Conservation (phyloP, 2,329 filamentous ascomycete genomes). For the Sporothrix mexicana region DNA sequence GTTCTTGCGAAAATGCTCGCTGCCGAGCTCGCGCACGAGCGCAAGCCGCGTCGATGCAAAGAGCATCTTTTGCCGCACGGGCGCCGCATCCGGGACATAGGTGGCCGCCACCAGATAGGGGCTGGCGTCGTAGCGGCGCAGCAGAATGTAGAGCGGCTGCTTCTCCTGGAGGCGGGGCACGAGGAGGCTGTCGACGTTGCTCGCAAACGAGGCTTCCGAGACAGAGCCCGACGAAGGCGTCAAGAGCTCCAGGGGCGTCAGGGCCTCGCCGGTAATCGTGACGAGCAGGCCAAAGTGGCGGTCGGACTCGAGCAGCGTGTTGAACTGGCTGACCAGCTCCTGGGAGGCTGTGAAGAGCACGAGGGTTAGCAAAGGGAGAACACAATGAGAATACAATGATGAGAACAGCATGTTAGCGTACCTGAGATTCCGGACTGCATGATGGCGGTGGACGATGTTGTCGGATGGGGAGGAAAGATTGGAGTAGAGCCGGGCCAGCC, state of each 20-base stretch:
- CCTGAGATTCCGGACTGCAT: constrained; percentile 85
- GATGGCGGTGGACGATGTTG: constrained; percentile 39
- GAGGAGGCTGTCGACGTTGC: constrained; percentile 66
- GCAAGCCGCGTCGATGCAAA: constrained; percentile 80
- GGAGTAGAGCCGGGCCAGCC: constrained; percentile 27
- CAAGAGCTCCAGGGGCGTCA: constrained; percentile 63
- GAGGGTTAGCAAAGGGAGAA: background rate
- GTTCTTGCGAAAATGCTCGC: constrained; percentile 77
- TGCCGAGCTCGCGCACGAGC: constrained; percentile 75
- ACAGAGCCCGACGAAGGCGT: constrained; percentile 62
- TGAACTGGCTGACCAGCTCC: constrained; percentile 78
- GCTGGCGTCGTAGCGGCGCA: constrained; percentile 67
- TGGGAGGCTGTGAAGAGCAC: constrained; percentile 64
- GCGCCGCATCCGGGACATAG: constrained; percentile 78
- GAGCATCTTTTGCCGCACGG: constrained; percentile 85
- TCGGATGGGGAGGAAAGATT: background rate
- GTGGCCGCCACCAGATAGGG: constrained; percentile 72
- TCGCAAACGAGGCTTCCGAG: constrained; percentile 60
- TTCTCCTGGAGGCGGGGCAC: constrained; percentile 68
- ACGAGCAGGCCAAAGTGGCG: constrained; percentile 72
- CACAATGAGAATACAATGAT: background rate
- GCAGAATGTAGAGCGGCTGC: constrained; percentile 74
- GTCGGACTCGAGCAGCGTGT: constrained; percentile 66
- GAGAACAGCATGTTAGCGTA: constrained; percentile 44
- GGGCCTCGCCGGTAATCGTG: constrained; percentile 71